phyloP scores from a whole-genome alignment of 805 yeast genomes.

The Metschnikowia corniflorae region DNA sequence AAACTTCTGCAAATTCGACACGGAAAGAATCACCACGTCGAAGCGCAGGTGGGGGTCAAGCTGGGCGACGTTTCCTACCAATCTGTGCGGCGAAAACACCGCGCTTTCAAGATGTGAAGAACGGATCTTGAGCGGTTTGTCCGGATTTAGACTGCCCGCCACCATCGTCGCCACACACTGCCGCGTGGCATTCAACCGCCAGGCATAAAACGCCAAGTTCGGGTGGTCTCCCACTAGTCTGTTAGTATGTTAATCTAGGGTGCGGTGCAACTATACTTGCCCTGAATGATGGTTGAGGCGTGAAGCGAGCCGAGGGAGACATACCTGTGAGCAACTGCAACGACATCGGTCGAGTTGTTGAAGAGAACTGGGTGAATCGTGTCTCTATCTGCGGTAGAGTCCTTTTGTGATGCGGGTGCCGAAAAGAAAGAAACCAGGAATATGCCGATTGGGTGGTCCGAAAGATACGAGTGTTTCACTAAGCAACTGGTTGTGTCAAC shows the following conservation, averaged over 20 bases:
- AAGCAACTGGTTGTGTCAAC: too few species aligned
- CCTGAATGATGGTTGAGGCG: background rate
- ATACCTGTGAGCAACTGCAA: slow-evolving; percentile 15
- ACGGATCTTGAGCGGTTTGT: slow-evolving; percentile 18
- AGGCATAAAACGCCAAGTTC: slow-evolving; percentile 54
- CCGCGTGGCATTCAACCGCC: slow-evolving; percentile 50
- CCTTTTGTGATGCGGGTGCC: too few species aligned
- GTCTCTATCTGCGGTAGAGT: too few species aligned
- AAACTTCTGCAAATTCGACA: slow-evolving; percentile 37
- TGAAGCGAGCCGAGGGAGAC: slow-evolving; percentile 1
- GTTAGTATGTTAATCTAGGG: slow-evolving; percentile 12
- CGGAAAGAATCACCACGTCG: slow-evolving; percentile 36
- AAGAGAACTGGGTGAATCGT: background rate
- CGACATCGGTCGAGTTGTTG: slow-evolving; percentile 6
- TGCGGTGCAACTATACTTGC: too few species aligned
- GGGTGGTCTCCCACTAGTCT: slow-evolving; percentile 52
- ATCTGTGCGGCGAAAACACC: slow-evolving; percentile 17
- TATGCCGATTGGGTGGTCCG: too few species aligned
- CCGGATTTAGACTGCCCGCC: slow-evolving; percentile 24
- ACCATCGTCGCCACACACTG: slow-evolving; percentile 37
- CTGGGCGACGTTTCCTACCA: slow-evolving; percentile 15
- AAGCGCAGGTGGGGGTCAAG: slow-evolving; percentile 17
- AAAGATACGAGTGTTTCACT: too few species aligned
- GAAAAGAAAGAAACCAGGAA: too few species aligned
- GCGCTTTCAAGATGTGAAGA: slow-evolving; percentile 15